Evolutionary conservation across 1,284 basidiomycete species (phyloP), one percentile per base, ranked within the genome.

Genomic region (Cryptococcus wingfieldii): DNA sequence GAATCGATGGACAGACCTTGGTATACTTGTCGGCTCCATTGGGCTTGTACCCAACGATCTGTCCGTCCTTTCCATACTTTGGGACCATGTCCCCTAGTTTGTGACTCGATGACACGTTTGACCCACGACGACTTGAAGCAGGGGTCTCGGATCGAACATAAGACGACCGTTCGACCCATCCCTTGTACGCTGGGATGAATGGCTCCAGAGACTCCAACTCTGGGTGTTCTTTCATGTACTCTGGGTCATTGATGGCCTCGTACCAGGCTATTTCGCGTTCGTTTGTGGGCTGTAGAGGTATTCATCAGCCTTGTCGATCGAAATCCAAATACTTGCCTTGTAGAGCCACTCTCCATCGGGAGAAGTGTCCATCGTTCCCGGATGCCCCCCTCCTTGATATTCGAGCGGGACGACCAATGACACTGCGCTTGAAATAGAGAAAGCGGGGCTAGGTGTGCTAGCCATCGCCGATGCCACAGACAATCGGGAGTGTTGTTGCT

Each of bases 181-280:
- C 55, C 6, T 43, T 4, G 41, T 56, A 53, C 16, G 27, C 14
- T 27, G 55, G 55, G 25, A 56, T 31, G 16, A 18, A 46, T 10
- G n/a, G 6, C 14, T 27, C 28, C 8, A 56, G 28, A 7, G n/a
- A 34, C 2, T 18, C 34, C 10, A 53, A 23, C 25, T 18, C 37
- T n/a, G 50, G 19, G n/a, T 49, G 39, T 12, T 48, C 38, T 9
- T 19, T 9, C 10, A 19, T 13, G 16, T 37, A 25, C 18, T 10
- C 18, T n/a, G 8, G 19, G 39, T 41, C 34, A 14, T 47, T 34
- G 23, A 53, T 19, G 23, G 38, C 37, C 5, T 38, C 46, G 37
- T 56, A 56, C 19, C 52, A 52, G 9, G 19, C n/a, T 5, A 53
- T 48, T n/a, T 56, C 55, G 13, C 38, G 28, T 7, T 53, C 19